Conservation (phyloP, 2,329 filamentous ascomycete genomes). For the Zasmidium citrigriseum region DNA sequence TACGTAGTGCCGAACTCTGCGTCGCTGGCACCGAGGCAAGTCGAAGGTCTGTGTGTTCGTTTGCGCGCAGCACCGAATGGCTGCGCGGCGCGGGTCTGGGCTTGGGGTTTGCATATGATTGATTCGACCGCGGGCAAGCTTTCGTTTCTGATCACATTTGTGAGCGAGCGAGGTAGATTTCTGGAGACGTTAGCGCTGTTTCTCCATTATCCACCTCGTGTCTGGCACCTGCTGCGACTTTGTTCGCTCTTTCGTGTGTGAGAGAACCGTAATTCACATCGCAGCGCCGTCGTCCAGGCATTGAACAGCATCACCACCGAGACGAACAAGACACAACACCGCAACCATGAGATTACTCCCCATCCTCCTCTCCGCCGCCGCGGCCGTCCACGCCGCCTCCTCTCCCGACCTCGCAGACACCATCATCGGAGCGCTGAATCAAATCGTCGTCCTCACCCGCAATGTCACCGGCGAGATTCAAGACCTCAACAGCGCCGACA, state of each 20-base stretch:
- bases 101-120: neutral
- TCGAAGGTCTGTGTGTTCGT: no score
- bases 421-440: neutral
- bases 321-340: neutral
- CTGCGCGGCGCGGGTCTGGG: neutral
- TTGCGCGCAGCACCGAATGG: no score
- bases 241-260: no score
- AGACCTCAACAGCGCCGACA: neutral
- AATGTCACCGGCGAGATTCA: neutral
- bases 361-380: neutral
- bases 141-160: no score
- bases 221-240: no score
- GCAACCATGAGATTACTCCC: constrained; percentile 4
- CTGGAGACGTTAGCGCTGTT: no score
- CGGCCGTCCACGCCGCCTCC: neutral
- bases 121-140: neutral
- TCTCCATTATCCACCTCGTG: no score
- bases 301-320: neutral
- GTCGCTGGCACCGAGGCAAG: no score
- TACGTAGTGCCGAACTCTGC: no score
- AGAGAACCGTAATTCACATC: no score
- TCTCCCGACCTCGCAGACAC: neutral
- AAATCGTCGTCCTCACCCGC: constrained; percentile 2
- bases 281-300: neutral
- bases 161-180: no score